Evolutionary conservation across 2,329 filamentous ascomycete species (phyloP).

Genomic region (Fusarium phyllophilum): DNA sequence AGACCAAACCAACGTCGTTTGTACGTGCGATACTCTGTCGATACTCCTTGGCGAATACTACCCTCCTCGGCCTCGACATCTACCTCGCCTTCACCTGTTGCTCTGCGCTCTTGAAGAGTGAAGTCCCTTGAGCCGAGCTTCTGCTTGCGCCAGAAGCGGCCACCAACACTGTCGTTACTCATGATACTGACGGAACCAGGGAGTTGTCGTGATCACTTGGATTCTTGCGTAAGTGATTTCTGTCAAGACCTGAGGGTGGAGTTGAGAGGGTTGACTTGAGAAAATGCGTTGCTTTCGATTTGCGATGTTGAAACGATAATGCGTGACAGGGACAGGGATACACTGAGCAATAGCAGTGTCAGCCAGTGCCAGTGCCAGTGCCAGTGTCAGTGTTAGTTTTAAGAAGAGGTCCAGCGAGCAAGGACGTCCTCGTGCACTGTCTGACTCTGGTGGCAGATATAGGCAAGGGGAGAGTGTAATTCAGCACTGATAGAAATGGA

Average conservation of each 20-base stretch:
- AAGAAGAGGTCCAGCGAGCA: neutral
- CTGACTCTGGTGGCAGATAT: neutral
- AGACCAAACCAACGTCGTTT: conserved; percentile 91
- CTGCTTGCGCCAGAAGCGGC: conserved; percentile 47
- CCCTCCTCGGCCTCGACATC: conserved; percentile 38
- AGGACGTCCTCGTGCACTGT: neutral
- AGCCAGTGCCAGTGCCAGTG: neutral
- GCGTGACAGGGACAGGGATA: conserved; percentile 4
- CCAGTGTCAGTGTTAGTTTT: neutral
- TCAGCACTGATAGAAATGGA: neutral
- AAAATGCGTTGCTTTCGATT: neutral
- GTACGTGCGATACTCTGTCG: conserved; percentile 65
- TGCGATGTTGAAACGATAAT: neutral
- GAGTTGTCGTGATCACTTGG: conserved; percentile 6
- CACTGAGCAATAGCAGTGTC: neutral
- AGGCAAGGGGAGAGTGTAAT: neutral
- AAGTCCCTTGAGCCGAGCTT: conserved; percentile 46
- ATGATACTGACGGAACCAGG: conserved; percentile 25
- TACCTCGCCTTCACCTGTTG: conserved; percentile 32
- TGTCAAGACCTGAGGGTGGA: neutral
- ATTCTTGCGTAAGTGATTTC: conserved; percentile 11
- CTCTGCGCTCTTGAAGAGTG: conserved; percentile 42
- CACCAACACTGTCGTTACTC: conserved; percentile 33
- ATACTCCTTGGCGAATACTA: conserved; percentile 43
- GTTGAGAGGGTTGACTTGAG: neutral